Percentiles rank a stretch among this genome's conserved stretches.
Conservation (phyloP, 2,329 filamentous ascomycete genomes). For the Volutella citrinella region DNA sequence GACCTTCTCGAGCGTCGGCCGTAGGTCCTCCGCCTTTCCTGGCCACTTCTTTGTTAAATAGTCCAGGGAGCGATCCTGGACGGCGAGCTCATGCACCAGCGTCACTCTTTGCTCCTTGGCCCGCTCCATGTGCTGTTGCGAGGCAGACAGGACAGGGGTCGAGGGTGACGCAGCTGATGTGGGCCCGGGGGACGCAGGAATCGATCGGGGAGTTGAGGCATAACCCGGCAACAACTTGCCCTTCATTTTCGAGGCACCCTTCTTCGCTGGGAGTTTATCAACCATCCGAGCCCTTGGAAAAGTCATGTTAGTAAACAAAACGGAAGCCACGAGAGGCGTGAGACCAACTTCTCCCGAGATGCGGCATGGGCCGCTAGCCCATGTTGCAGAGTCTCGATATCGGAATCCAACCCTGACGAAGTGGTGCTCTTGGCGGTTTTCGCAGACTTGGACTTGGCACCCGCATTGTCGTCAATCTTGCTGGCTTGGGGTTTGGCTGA, state of each 20-base stretch:
- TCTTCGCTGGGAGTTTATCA: slow-evolving; percentile 32
- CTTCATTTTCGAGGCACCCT: slow-evolving; percentile 37
- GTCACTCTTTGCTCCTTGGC: slow-evolving; percentile 51
- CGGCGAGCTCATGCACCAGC: slow-evolving; percentile 60
- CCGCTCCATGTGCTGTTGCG: slow-evolving; percentile 50
- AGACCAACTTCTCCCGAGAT: slow-evolving; percentile 34
- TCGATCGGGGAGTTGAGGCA: slow-evolving; percentile 36
- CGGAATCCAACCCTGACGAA: slow-evolving; percentile 44
- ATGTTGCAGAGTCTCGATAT: slow-evolving; percentile 48
- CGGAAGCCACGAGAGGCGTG: slow-evolving; percentile 10
- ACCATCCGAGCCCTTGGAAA: slow-evolving; percentile 31
- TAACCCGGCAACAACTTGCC: slow-evolving; percentile 40
- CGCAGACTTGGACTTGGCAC: slow-evolving; percentile 28
- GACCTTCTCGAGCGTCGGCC: slow-evolving; percentile 54
- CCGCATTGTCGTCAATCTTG: slow-evolving; percentile 30
- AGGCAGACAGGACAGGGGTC: slow-evolving; percentile 47
- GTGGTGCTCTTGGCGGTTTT: slow-evolving; percentile 32
- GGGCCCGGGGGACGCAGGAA: slow-evolving; percentile 55
- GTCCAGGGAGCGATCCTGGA: slow-evolving; percentile 48
- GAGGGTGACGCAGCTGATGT: slow-evolving; percentile 53
- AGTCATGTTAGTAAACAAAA: slow-evolving; percentile 24
- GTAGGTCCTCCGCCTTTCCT: slow-evolving; percentile 52
- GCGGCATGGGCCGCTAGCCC: slow-evolving; percentile 35
- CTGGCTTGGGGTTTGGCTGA: slow-evolving; percentile 21
- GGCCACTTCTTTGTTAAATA: slow-evolving; percentile 50